These are phyloP conservation scores for Mallotus japonicus DNA, from an alignment of 441 rosid species.

Conservation along the genomic window DNA sequence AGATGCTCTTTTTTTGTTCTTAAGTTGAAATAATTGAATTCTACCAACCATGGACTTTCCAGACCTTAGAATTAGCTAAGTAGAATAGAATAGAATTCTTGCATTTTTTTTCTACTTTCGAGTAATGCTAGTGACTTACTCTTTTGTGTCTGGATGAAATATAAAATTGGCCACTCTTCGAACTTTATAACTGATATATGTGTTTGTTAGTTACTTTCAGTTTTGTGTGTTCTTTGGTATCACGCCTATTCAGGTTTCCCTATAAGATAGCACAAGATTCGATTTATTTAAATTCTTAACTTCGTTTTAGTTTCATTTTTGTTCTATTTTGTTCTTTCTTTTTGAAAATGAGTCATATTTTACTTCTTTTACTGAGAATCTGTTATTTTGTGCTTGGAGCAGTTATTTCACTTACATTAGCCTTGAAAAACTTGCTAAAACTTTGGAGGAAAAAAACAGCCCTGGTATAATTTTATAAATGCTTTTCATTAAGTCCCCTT, in stretches of 20 bases:
- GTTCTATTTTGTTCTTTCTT: neutral
- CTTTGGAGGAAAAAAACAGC: conserved; percentile 40
- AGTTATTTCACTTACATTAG: conserved; percentile 85
- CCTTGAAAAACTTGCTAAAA: conserved; percentile 61
- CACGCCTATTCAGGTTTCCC: neutral
- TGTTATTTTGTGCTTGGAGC: conserved; percentile 19
- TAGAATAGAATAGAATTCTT: too few relatives aligned
- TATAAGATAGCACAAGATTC: neutral
- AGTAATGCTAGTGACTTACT: neutral
- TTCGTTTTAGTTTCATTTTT: neutral
- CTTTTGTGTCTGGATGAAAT: neutral
- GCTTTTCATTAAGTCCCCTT: neutral
- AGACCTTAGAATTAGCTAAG: too few relatives aligned
- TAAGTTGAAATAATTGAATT: too few relatives aligned
- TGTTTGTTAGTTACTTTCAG: neutral
- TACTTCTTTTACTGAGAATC: neutral
- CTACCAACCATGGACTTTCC: too few relatives aligned
- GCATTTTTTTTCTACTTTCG: too few relatives aligned
- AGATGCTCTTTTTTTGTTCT: too few relatives aligned
- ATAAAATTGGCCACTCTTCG: neutral
- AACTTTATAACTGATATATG: neutral
- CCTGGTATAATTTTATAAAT: conserved; percentile 36
- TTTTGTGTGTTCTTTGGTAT: neutral
- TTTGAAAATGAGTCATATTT: neutral
- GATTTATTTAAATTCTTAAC: neutral